Evolutionary conservation across 805 yeast genomes (phyloP).

Genomic region (Hemisphaericaspora nanyangensis): DNA sequence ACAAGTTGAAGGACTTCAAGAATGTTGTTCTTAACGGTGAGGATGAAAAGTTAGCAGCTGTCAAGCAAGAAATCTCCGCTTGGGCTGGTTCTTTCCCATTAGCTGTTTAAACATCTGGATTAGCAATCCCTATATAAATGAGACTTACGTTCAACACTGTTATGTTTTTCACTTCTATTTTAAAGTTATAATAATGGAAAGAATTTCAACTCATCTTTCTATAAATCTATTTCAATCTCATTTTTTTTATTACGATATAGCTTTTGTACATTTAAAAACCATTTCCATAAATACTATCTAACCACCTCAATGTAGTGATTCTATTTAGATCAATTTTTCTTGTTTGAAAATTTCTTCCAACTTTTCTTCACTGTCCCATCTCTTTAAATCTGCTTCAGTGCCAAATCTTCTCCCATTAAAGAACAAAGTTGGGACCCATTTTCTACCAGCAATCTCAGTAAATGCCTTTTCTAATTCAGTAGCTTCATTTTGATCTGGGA

Average conservation of each 20-base stretch:
- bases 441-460: constrained; percentile 52
- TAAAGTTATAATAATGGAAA: too few species aligned
- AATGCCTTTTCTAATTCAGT: constrained; percentile 50
- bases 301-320: too few species aligned
- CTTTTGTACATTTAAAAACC: too few species aligned
- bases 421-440: constrained; percentile 69
- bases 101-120: constrained; percentile 28
- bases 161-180: constrained; percentile 3
- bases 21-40: constrained; percentile 69
- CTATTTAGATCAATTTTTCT: constrained; percentile 8
- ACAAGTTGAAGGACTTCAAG: constrained; percentile 95
- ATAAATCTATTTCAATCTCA: not conserved
- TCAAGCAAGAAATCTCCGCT: constrained; percentile 73
- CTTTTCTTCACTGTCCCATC: constrained; percentile 29
- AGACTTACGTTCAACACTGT: constrained; percentile 6
- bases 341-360: constrained; percentile 32
- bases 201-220: constrained; percentile 1
- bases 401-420: constrained; percentile 58
- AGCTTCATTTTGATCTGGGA: constrained; percentile 47
- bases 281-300: too few species aligned
- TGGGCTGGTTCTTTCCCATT: constrained; percentile 91
- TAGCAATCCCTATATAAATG: constrained; percentile 5
- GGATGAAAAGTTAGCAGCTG: constrained; percentile 55
- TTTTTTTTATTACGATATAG: not conserved
- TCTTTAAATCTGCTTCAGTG: constrained; percentile 46